Evolutionary conservation across 164 flowering plant species (phyloP).

Genomic region (Houttuynia cordata): DNA sequence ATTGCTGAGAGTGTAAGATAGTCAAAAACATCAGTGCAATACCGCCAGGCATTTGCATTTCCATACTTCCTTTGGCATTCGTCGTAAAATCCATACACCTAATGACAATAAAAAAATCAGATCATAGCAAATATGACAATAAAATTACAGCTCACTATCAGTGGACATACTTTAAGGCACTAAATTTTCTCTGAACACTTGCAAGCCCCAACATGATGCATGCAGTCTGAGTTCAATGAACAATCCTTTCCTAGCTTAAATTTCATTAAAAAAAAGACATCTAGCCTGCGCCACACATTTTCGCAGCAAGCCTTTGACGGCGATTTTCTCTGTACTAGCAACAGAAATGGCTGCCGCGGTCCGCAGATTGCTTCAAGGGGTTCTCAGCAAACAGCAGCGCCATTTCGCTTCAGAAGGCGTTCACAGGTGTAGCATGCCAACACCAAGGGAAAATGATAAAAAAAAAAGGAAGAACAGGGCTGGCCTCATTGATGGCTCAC

Average conservation of each 20-base stretch:
- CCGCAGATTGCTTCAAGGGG: too few species aligned
- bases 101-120: slow-evolving; percentile 1
- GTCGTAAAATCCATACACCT: slow-evolving; percentile 99
- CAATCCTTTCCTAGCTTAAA: not conserved
- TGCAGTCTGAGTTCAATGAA: not conserved
- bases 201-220: not conserved
- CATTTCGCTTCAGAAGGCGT: too few species aligned
- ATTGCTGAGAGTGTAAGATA: slow-evolving; percentile 92
- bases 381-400: too few species aligned
- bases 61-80: slow-evolving; percentile 99
- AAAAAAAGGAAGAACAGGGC: too few species aligned
- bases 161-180: not conserved
- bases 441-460: too few species aligned
- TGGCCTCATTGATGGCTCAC: too few species aligned
- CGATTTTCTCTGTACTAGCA: too few species aligned
- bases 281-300: not conserved
- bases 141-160: not conserved
- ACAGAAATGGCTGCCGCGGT: too few species aligned
- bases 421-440: too few species aligned
- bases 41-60: slow-evolving; percentile 99
- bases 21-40: slow-evolving; percentile 98
- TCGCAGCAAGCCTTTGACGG: too few species aligned
- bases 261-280: too few species aligned
- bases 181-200: not conserved
- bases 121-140: not conserved